A percentile compares a stretch with the other conserved stretches of the same genome.
Evolutionary conservation across 306 rosid genomes (phyloP).

Genomic region (Cicer pinnatifidum): DNA sequence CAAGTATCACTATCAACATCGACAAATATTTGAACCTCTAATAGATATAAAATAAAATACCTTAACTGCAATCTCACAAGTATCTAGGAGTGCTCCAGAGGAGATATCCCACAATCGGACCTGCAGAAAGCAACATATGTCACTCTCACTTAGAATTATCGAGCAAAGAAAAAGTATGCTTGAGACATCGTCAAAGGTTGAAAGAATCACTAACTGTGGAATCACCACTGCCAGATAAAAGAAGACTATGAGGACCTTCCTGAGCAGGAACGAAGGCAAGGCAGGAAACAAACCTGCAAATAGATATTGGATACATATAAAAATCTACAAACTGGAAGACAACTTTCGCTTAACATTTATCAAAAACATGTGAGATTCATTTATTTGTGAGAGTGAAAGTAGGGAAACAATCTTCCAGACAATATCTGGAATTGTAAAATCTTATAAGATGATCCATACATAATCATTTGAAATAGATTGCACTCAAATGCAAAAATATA

Average conservation of each 20-base stretch:
- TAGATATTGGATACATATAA: conserved; percentile 23
- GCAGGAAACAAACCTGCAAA: conserved; percentile 82
- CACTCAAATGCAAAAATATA: conserved; percentile 5
- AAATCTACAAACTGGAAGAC: background rate
- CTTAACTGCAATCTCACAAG: conserved; percentile 74
- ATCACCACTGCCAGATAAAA: conserved; percentile 93
- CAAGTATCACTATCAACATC: background rate
- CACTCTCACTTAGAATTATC: conserved; percentile 22
- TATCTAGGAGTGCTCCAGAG: conserved; percentile 77
- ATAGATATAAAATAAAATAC: conserved; percentile 50
- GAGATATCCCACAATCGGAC: conserved; percentile 82
- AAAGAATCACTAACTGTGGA: conserved; percentile 66
- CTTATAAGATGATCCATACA: background rate
- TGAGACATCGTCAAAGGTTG: conserved; percentile 38
- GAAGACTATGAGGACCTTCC: conserved; percentile 65
- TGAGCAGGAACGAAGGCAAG: conserved; percentile 64
- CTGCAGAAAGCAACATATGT: conserved; percentile 51
- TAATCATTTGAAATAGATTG: conserved; percentile 25
- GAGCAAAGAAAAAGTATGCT: conserved; percentile 29
- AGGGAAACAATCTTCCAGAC: background rate
- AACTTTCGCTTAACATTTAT: conserved; percentile 8
- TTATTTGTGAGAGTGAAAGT: conserved; percentile 20
- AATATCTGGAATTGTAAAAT: background rate
- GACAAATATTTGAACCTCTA: conserved; percentile 17
- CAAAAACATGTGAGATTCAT: conserved; percentile 31